These are phyloP conservation scores for Apiospora kogelbergensis DNA, from an alignment of 2,329 filamentous ascomycete genomes.

Conservation along the genomic window DNA sequence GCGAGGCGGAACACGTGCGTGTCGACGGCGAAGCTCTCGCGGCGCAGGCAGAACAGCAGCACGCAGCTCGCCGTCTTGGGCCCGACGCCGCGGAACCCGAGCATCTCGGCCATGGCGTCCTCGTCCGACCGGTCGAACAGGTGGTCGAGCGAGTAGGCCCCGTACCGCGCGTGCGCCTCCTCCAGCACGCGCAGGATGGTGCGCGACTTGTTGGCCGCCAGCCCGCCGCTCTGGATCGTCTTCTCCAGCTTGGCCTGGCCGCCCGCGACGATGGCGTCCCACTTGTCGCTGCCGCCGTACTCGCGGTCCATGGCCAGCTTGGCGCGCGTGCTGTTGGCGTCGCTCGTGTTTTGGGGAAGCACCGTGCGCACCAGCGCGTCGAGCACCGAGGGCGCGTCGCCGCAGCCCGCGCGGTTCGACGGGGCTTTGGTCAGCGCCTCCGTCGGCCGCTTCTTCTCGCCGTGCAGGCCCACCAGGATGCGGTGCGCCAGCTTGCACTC, in stretches of 20 bases:
- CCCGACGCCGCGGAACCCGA: conserved; percentile 51
- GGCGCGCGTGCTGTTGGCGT: conserved; percentile 59
- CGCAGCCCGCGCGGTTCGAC: conserved; percentile 62
- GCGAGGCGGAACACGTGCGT: conserved; percentile 53
- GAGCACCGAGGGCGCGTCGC: conserved; percentile 49
- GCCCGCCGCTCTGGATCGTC: conserved; percentile 70
- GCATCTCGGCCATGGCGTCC: conserved; percentile 50
- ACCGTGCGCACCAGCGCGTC: conserved; percentile 53
- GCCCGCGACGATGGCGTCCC: conserved; percentile 41
- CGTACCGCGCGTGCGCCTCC: conserved; percentile 54
- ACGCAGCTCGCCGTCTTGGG: conserved; percentile 57
- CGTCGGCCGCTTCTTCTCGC: conserved; percentile 60
- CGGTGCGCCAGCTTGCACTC: conserved; percentile 69
- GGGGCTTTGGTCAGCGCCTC: conserved; percentile 50
- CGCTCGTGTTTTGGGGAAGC: conserved; percentile 54
- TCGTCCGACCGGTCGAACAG: conserved; percentile 42
- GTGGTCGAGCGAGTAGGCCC: conserved; percentile 48
- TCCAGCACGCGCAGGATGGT: conserved; percentile 69
- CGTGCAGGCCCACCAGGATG: conserved; percentile 65
- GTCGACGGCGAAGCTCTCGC: conserved; percentile 52
- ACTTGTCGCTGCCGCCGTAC: conserved; percentile 43
- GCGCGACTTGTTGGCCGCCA: conserved; percentile 71
- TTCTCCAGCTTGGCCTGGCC: conserved; percentile 44
- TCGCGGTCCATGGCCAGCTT: conserved; percentile 45
- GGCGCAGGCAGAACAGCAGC: conserved; percentile 48